Evolutionary conservation across 257 asterid genomes (phyloP), one percentile per base, ranked within the genome.

Genomic region (Solanum paucissectum): DNA sequence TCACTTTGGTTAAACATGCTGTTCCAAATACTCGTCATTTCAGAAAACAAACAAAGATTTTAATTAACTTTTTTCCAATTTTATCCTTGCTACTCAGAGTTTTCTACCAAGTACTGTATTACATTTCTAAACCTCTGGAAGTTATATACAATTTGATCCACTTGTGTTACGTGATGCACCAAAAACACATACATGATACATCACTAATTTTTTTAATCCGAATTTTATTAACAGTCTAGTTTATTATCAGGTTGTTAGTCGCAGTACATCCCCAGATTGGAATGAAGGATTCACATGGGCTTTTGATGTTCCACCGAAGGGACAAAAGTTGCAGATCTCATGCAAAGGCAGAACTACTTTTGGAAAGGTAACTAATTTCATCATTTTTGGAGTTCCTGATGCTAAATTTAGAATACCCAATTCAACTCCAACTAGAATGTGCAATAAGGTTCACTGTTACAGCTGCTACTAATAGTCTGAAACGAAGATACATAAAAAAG

Each of bases 231-330:
- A 49, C 44, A 82, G 10, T 49, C 44, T 81, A 21, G 68, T 81
- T 46, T 18, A 81, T 29, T 82, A 82, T 87, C 90, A 96, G 98
- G 96, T 94, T n/a, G 94, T 95, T 89, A 91, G 89, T 92, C 96
- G 92, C 87, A 91, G 76, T 91, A 89, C 92, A 27, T 92, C 96
- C 10, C 98, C 98, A 9, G 98, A 96, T 91, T 95, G 98, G 98
- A 89, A 95, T 60, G 96, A 96, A 91, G 91, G 87, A 75, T 96
- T 96, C 92, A 93, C 96, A 25, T 96, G 98, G 98, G 98, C 96
- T 84, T 96, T 96, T 77, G 98, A 96, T 88, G 94, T 92, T 44
- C 98, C 98, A 32, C 98, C 98, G 1, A 96, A 93, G 91, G 98
- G 96, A 85, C 98, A 96, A 90, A 96, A 95, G 96, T 89, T 96